These are phyloP conservation scores for Goffeauzyma gilvescens DNA, from an alignment of 768 basidiomycete genomes.

Conservation along the genomic window DNA sequence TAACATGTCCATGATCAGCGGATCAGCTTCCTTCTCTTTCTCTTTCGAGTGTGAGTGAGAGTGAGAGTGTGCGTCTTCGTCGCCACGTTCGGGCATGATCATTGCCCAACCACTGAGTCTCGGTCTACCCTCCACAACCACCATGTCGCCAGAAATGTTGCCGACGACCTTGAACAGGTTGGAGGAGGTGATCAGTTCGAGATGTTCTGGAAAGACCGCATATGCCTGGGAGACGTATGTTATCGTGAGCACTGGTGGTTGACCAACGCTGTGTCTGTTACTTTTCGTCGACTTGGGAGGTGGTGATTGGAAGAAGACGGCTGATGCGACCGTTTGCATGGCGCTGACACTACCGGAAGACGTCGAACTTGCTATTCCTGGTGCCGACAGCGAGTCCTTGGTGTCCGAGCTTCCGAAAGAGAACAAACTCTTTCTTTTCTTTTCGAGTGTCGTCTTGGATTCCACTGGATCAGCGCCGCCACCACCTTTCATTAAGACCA, in stretches of 20 bases:
- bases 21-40: slow-evolving; percentile 44
- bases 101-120: slow-evolving; percentile 52
- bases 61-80: slow-evolving; percentile 11
- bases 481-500: slow-evolving; percentile 44
- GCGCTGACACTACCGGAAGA: background rate
- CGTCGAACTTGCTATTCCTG: slow-evolving; percentile 8
- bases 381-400: slow-evolving; percentile 4
- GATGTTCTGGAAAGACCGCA: slow-evolving; percentile 89
- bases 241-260: slow-evolving; percentile 45
- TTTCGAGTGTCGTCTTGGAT: slow-evolving; percentile 28
- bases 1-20: slow-evolving; percentile 62
- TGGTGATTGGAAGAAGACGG: slow-evolving; percentile 4
- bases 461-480: background rate
- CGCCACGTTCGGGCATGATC: slow-evolving; percentile 58
- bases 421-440: slow-evolving; percentile 42
- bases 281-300: slow-evolving; percentile 39
- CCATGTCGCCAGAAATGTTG: slow-evolving; percentile 54
- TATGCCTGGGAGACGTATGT: slow-evolving; percentile 56
- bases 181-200: slow-evolving; percentile 68
- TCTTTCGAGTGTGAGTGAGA: slow-evolving; percentile 11
- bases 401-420: slow-evolving; percentile 20
- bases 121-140: slow-evolving; percentile 49
- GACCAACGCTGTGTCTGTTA: slow-evolving; percentile 47
- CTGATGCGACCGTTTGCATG: slow-evolving; percentile 2
- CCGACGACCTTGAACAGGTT: slow-evolving; percentile 87